Evolutionary conservation across 78 protist genomes (phyloP).

Genomic region (Pigoraptor vietnamica): DNA sequence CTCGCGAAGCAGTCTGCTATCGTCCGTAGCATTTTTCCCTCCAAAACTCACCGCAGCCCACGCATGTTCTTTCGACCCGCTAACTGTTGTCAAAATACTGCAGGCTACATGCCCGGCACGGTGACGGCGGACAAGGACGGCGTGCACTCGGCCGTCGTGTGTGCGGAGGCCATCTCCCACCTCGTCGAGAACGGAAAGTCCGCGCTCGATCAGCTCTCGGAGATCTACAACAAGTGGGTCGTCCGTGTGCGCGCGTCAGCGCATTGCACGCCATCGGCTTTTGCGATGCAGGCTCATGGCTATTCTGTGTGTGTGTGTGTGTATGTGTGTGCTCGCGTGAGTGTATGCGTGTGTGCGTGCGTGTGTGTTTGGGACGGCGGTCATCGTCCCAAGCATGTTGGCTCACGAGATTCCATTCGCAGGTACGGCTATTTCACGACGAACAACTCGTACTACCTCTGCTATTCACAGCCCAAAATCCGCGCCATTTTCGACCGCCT

Average conservation of each 20-base stretch:
- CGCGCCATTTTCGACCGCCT: conserved; percentile 60
- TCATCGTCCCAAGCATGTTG: too few species aligned
- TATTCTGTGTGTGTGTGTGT: background rate
- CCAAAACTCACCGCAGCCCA: background rate
- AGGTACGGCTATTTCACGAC: conserved; percentile 24
- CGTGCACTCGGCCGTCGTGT: conserved; percentile 70
- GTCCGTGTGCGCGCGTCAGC: too few species aligned
- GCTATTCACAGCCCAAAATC: conserved; percentile 64
- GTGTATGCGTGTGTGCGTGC: too few species aligned
- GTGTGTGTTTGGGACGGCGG: too few species aligned
- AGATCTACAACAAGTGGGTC: background rate
- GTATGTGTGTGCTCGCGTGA: background rate
- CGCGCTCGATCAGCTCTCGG: background rate
- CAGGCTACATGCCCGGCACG: conserved; percentile 81
- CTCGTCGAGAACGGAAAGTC: background rate
- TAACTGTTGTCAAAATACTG: background rate
- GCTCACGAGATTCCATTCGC: too few species aligned
- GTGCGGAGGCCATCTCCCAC: conserved; percentile 54
- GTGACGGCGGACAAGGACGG: conserved; percentile 95
- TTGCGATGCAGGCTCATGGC: too few species aligned
- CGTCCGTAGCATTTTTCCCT: background rate
- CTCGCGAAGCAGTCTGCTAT: too few species aligned
- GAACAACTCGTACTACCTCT: conserved; percentile 17
- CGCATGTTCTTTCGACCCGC: conserved; percentile 10
- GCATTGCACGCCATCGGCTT: too few species aligned